Evolutionary conservation across 73 alveolate species (phyloP).

Genomic region (Paramecium pentaurelia): DNA sequence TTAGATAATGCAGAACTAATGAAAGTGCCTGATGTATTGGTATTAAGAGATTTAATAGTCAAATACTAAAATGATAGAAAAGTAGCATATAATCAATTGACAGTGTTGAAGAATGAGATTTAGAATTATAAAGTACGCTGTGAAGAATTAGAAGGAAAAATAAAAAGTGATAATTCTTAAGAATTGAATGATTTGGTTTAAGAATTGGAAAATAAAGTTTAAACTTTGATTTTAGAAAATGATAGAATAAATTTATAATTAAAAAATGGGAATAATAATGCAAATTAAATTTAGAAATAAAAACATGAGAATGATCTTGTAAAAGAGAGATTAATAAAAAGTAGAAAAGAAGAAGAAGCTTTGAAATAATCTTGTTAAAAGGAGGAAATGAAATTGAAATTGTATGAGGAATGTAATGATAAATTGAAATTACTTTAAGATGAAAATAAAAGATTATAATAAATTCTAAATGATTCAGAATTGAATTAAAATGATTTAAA

Average conservation of each 20-base stretch:
- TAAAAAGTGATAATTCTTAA: neutral
- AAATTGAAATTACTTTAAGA: neutral
- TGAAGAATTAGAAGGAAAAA: neutral
- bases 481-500: neutral
- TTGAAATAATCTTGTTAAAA: neutral
- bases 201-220: neutral
- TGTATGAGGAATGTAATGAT: neutral
- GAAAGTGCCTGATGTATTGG: neutral
- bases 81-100: neutral
- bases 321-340: neutral
- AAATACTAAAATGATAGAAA: neutral
- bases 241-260: neutral
- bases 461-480: neutral
- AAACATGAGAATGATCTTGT: neutral
- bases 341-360: neutral
- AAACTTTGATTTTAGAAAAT: neutral
- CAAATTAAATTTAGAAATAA: neutral
- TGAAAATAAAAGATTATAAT: neutral
- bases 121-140: neutral
- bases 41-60: neutral
- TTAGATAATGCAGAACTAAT: neutral
- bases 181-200: neutral
- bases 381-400: neutral
- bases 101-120: neutral
- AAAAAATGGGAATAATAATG: neutral